Evolutionary conservation across 78 protist genomes (phyloP).

Genomic region (Cavenderia fasciculata): DNA sequence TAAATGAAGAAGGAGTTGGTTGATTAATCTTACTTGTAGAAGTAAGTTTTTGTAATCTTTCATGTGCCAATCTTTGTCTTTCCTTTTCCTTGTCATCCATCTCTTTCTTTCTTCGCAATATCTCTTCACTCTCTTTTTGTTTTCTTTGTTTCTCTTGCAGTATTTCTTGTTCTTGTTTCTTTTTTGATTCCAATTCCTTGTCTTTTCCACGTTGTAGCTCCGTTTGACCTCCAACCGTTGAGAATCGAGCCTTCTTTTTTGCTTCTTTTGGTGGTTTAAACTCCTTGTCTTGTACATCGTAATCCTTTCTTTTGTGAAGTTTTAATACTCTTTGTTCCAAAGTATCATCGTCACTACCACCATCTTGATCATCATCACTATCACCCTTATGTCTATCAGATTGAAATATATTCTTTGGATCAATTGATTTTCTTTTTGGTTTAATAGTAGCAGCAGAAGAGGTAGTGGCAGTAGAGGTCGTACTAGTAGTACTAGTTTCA

Average conservation of each 20-base stretch:
- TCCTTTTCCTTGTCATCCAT: background rate
- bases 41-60: background rate
- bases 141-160: background rate
- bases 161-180: background rate
- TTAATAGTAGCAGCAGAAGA: background rate
- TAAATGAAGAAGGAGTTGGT: background rate
- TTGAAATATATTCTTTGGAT: background rate
- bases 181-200: background rate
- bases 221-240: background rate
- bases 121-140: too few relatives aligned
- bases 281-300: background rate
- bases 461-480: background rate
- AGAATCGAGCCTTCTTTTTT: conserved; percentile 7
- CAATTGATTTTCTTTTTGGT: background rate
- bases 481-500: background rate
- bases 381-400: background rate
- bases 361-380: background rate
- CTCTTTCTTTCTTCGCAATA: too few relatives aligned
- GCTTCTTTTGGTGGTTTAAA: background rate
- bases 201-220: background rate
- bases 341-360: background rate
- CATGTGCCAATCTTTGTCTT: background rate
- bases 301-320: background rate
- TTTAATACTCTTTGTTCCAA: background rate
- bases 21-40: background rate